Evolutionary conservation across 129 eudicot genomes (phyloP).

Genomic region (Flaveria linearis): DNA sequence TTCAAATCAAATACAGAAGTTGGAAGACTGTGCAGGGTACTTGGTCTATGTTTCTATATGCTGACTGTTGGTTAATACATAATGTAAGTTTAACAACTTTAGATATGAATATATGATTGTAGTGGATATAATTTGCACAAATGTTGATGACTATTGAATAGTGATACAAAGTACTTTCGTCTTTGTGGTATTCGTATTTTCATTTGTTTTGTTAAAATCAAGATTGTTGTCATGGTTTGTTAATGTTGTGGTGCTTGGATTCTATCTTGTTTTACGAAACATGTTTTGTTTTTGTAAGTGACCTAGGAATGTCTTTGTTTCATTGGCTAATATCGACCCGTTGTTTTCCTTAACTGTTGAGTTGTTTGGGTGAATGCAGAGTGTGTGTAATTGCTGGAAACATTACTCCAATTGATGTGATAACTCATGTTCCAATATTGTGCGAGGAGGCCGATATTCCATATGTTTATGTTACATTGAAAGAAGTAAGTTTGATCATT

Average conservation of each 20-base stretch:
- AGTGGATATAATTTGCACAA: not conserved
- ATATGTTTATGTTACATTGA: conserved; percentile 82
- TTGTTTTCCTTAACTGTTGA: not conserved
- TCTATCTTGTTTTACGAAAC: not conserved
- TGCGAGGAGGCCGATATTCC: conserved; percentile 93
- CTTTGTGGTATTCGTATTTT: no score
- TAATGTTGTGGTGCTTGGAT: not conserved
- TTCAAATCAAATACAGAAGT: not conserved
- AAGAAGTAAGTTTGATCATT: conserved; percentile 63
- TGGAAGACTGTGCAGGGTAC: not conserved
- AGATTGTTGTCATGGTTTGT: no score
- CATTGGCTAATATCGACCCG: no score
- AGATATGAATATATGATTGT: not conserved
- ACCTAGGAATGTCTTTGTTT: not conserved
- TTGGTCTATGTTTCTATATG: not conserved
- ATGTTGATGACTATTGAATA: not conserved
- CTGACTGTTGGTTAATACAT: not conserved
- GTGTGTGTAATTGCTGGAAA: conserved; percentile 93
- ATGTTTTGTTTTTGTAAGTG: not conserved
- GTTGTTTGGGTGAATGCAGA: conserved; percentile 45
- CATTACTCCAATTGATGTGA: conserved; percentile 97
- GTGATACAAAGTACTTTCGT: not conserved
- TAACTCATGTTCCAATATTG: conserved; percentile 87
- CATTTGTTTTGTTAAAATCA: no score
- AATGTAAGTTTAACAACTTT: not conserved